These are phyloP conservation scores for Musa itinerans DNA, from an alignment of 176 grass and related monocot genomes.

Conservation along the genomic window DNA sequence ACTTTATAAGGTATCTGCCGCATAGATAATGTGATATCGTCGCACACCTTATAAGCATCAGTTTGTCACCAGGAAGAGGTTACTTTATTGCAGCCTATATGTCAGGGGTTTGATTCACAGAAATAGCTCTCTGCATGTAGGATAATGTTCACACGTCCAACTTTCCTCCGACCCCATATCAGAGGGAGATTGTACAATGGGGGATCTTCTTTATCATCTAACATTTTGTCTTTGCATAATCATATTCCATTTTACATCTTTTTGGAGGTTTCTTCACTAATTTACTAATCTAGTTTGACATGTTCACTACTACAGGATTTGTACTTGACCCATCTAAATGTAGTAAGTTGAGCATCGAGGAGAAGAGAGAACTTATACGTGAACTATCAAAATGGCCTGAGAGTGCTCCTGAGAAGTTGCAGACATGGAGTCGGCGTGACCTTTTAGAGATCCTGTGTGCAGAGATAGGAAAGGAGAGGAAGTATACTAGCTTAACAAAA, in stretches of 20 bases:
- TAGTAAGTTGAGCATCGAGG: slow-evolving; percentile 55
- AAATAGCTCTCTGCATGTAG: not conserved
- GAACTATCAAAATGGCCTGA: slow-evolving; percentile 68
- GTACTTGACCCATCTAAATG: slow-evolving; percentile 74
- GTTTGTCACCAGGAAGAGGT: not conserved
- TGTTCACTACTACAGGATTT: slow-evolving; percentile 28
- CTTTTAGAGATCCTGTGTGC: slow-evolving; percentile 96
- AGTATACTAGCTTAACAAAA: slow-evolving; percentile 96
- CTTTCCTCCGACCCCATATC: not conserved
- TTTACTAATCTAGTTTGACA: too few relatives aligned
- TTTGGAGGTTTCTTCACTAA: too few relatives aligned
- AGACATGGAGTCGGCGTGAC: slow-evolving; percentile 77
- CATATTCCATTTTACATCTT: too few relatives aligned
- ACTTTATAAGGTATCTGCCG: not conserved
- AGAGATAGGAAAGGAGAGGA: slow-evolving; percentile 89
- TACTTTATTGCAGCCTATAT: not conserved
- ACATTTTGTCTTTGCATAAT: too few relatives aligned
- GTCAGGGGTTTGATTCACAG: not conserved
- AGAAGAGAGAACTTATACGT: slow-evolving; percentile 75
- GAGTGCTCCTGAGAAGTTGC: slow-evolving; percentile 67
- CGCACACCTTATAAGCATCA: not conserved
- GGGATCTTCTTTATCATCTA: not conserved
- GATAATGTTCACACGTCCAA: not conserved
- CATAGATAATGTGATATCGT: not conserved
- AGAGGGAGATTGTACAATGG: not conserved